Base-by-base conservation (phyloP, 345 rosid genomes). In the Pugionium cornutum region DNA sequence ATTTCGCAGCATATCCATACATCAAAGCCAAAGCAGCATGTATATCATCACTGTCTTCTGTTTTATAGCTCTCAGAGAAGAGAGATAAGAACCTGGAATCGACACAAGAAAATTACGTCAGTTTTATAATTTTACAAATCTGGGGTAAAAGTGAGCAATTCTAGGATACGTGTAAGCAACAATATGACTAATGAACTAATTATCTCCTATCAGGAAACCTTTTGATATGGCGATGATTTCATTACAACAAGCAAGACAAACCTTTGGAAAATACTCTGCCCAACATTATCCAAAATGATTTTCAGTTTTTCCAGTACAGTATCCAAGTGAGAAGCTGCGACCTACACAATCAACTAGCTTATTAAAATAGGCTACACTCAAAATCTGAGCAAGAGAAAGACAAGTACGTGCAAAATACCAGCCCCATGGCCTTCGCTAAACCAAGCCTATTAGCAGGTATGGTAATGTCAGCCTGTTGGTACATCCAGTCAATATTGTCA, bases 1-100 rank as follows among this genome's bases (percentile, higher is more conserved):
- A 92, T 83, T 87, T 88, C 64, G 98, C 98, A 67, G 98, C 97
- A 86, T 89, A 92, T 76, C 98, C 98, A 72, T 92, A 92, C 98
- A 92, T 92, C 80, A 92, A 78, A 67, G 98, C 98, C 77, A 92
- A 79, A 70, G 98, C 98, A 76, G 98, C 98, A 76, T 92, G 96
- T 80, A 92, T 88, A 78, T 92, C 96, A 80, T 92, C 97, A 59
- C 94, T 89, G 72, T 92, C 94, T 73, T 87, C 97, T 25, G 84
- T 79, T 77, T 73, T 84, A 69, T 80, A 81, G 70, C 80, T 81
- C 54, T 84, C 90, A 9, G 92, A 87, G 81, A 92, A 89, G 73
- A 89, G 72, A 48, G 96, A 87, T 57, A 92, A 73, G 46, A 92
- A 76, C 78, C 98, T 92, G 88, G 78, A 83, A 68, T 63, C 42